Base-by-base conservation (phyloP, 2,329 filamentous ascomycete species). In the Venturia nashicola region DNA sequence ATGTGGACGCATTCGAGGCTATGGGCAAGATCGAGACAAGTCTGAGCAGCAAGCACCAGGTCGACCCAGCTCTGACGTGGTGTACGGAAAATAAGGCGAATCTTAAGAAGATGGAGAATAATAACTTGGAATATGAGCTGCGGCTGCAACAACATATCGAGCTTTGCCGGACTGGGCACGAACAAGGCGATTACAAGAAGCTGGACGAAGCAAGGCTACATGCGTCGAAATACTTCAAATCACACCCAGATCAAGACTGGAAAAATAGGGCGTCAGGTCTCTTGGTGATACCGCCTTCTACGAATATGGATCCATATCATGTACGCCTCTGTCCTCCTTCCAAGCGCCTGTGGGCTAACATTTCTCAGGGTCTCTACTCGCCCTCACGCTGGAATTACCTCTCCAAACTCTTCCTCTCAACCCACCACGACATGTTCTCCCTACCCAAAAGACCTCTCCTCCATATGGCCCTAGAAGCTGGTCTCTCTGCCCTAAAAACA, bases 81-180 rank as follows among this genome's bases (percentile, higher is more conserved):
- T 97, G 94, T 73, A 84, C 82, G 18, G 93, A 97, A 71, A 96
- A 97, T 75, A 94, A 95, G 75, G 92, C 93, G 70, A 89, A 92
- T 67, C 77, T 99, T 65, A 89, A 91, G 72, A 96, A 94, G 80
- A 88, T 90, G 76, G 87, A 54, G 42, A 62, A 51, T 6, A 91
- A 87, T 71, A 89, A 88, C 68, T 82, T 99, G 18, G 94, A 99
- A 75, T 96, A 96, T 71, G 90, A 96, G 80, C 83, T 99, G 54
- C 87, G 94, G 14, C 82, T 95, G 70, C 94, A 99, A 74, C 92
- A 97, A 73, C 97, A 92, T 73, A 92, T 97, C 69, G 94, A 97
- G 75, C 81, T 97, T 66, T 85, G 96, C 65, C 82, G 93, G 65
- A 84, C 81, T 46, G 83, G 74, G 9, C 72, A 74, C 62, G 71